A percentile compares a stretch with the other conserved stretches of the same genome.
Conservation (phyloP, 441 rosid genomes). For the Mallotus japonicus region DNA sequence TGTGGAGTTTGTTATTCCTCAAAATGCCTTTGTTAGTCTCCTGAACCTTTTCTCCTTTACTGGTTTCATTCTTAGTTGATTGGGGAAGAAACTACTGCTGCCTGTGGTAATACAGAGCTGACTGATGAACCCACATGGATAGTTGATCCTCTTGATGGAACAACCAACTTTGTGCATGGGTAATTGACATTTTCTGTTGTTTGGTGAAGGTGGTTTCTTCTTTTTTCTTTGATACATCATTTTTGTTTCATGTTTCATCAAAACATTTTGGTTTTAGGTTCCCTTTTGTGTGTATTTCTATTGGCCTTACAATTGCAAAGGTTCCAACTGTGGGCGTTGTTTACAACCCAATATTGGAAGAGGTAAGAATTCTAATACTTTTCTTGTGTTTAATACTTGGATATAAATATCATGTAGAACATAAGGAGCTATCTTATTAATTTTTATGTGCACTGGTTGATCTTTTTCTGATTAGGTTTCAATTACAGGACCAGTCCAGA, state of each 20-base stretch:
- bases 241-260: conserved; percentile 6
- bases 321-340: conserved; percentile 86
- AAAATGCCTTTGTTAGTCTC: neutral
- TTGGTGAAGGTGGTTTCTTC: conserved; percentile 13
- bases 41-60: conserved; percentile 9
- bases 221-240: conserved; percentile 2
- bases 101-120: conserved; percentile 62
- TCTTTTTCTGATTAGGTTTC: neutral
- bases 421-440: neutral
- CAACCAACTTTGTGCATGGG: conserved; percentile 98
- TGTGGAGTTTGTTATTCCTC: neutral
- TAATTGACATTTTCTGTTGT: conserved; percentile 26
- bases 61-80: conserved; percentile 54
- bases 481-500: neutral
- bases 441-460: neutral
- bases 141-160: conserved; percentile 99
- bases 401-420: conserved; percentile 3
- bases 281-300: conserved; percentile 87
- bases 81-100: conserved; percentile 96
- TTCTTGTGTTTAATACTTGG: neutral
- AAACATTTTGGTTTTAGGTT: conserved; percentile 43
- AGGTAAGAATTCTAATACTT: conserved; percentile 48
- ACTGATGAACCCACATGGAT: conserved; percentile 98
- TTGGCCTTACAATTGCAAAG: conserved; percentile 83
- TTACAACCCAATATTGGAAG: conserved; percentile 85